phyloP scores from a whole-genome alignment of 768 basidiomycete species.

The Phallus indusiatus region DNA sequence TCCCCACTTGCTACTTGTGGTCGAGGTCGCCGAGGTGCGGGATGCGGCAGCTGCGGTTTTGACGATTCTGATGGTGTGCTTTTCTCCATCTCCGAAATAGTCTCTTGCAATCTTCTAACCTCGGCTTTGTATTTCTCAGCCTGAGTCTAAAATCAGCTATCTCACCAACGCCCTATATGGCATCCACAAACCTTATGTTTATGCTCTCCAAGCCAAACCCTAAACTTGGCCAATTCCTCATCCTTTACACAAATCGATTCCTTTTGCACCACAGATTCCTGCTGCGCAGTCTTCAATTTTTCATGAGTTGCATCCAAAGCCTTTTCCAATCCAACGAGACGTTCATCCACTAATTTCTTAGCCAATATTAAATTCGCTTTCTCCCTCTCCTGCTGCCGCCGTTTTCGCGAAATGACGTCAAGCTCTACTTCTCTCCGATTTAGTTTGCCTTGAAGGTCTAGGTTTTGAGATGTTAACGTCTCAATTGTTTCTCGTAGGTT shows the following conservation, averaged over 20 bases:
- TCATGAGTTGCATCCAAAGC: neutral
- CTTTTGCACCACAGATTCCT: neutral
- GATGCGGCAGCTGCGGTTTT: neutral
- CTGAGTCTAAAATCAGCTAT: neutral
- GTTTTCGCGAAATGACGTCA: neutral
- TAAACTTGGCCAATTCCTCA: neutral
- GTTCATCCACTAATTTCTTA: constrained; percentile 2
- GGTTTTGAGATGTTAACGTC: neutral
- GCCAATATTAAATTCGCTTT: neutral
- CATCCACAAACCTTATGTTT: neutral
- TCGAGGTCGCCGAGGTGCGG: too few relatives aligned
- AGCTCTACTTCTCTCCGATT: neutral
- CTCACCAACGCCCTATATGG: neutral
- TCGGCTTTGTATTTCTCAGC: neutral
- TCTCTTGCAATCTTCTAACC: neutral
- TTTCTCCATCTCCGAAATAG: neutral
- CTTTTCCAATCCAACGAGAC: neutral
- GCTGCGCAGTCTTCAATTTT: neutral
- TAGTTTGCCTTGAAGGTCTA: neutral
- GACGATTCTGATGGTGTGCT: neutral
- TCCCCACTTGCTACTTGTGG: neutral
- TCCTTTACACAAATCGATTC: neutral
- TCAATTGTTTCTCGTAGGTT: neutral
- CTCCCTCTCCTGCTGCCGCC: neutral
- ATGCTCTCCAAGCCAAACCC: neutral